Base-by-base conservation (phyloP, 1,284 basidiomycete species). In the Leccinum olivaceoglutinosum region DNA sequence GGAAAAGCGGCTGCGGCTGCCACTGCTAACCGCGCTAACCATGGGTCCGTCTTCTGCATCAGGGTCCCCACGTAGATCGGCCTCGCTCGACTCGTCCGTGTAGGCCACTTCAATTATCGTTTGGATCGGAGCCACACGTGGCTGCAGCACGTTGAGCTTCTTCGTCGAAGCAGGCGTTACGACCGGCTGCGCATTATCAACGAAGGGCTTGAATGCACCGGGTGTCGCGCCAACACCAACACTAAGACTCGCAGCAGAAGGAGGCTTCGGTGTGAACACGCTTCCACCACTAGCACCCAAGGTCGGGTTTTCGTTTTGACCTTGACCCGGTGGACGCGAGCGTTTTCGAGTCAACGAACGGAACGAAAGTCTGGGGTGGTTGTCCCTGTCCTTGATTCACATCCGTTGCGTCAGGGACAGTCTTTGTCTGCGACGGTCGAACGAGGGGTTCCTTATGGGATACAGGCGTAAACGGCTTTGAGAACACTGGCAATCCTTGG, bases 381-480 rank as follows among this genome's bases (percentile, higher is more conserved):
- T 65, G 63, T 9, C 61, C 49, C 55, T 67, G 65, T 34, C 62
- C 64, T 68, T 63, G 69, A 32, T 60, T 54, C 29, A 29, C 29
- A 10, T 66, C 64, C 2, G 64, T 66, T 2, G 16, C 25, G 0
- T 73, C 72, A 14, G 73, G 64, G 57, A 10, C 70, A 59, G 56
- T 63, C 68, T 62, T 73, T 10, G 64, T 59, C 32, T 74, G 65
- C 58, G 70, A 58, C 14, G 71, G 70, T 16, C 71, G 69, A 44
- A 57, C 77, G 70, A 59, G 75, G 61, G 63, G 75, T 63, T 71
- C 75, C 54, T 77, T 81, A 58, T 74, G 77, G 41, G 77, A 76
- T 5, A 79, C 82, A 32, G 87, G 86, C 2, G 83, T 86, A 68
- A 87, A 88, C 3, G 86, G 86, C 62, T 81, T 82, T 16, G 84